phyloP scores from a whole-genome alignment of 352 stramenopile genomes.

The Phytopythium kandeliae region DNA sequence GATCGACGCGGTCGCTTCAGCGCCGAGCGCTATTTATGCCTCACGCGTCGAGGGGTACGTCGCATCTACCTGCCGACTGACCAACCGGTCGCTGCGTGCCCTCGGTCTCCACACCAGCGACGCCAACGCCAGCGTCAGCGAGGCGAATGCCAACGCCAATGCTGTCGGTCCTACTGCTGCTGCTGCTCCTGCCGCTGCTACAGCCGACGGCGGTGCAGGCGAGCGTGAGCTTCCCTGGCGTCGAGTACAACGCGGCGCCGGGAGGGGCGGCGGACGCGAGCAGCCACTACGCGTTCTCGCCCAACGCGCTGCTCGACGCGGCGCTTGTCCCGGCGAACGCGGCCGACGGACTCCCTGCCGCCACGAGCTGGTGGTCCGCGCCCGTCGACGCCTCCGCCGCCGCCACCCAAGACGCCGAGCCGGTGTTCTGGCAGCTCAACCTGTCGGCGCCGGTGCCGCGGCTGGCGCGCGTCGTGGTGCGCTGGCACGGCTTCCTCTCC shows the following conservation, averaged over 20 bases:
- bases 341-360: conserved; percentile 61
- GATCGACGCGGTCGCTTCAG: not conserved
- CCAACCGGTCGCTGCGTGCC: no score
- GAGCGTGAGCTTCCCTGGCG: conserved; percentile 54
- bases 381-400: conserved; percentile 31
- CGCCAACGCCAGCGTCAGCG: no score
- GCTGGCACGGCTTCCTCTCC: conserved; percentile 71
- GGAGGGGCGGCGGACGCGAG: conserved; percentile 48
- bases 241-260: conserved; percentile 62
- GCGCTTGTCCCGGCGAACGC: conserved; percentile 54
- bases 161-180: not conserved
- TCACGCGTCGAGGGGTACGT: no score
- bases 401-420: no score
- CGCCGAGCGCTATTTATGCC: no score
- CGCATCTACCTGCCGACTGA: no score
- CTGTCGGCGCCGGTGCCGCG: conserved; percentile 37
- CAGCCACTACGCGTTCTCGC: conserved; percentile 70
- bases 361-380: conserved; percentile 80
- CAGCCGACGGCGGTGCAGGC: not conserved
- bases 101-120: no score
- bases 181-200: conserved; percentile 8
- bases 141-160: not conserved
- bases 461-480: conserved; percentile 58
- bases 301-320: conserved; percentile 57
- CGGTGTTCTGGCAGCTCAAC: conserved; percentile 73